phyloP scores from a whole-genome alignment of 495 filamentous ascomycete genomes.

The Neurospora sp. region DNA sequence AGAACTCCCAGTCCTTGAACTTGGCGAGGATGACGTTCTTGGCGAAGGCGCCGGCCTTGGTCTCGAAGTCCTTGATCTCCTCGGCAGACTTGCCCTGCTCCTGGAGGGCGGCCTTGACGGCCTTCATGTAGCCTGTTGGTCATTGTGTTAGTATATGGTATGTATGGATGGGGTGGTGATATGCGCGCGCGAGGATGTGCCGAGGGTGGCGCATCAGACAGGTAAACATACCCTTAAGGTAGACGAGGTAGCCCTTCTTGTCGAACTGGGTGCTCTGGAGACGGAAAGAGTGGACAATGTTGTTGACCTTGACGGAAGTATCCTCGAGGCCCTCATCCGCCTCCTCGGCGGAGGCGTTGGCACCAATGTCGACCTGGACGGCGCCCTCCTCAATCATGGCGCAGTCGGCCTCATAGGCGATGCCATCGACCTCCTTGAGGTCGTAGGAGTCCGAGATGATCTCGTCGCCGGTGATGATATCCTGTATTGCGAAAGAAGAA shows the following conservation, averaged over 20 bases:
- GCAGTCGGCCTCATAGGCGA: slow-evolving; percentile 84
- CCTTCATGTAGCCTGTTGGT: slow-evolving; percentile 75
- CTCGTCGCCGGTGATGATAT: slow-evolving; percentile 85
- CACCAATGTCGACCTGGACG: slow-evolving; percentile 79
- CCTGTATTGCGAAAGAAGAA: slow-evolving; percentile 40
- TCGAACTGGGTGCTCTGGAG: slow-evolving; percentile 67
- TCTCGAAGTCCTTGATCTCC: slow-evolving; percentile 68
- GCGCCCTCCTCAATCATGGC: slow-evolving; percentile 67
- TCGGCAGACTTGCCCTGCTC: slow-evolving; percentile 49
- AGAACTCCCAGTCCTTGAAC: slow-evolving; percentile 94
- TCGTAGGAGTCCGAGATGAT: slow-evolving; percentile 90
- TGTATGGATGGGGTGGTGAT: neutral
- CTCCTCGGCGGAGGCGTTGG: slow-evolving; percentile 94
- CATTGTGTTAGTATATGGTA: neutral
- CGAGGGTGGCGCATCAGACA: neutral
- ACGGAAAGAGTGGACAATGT: slow-evolving; percentile 88
- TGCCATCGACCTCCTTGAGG: slow-evolving; percentile 61
- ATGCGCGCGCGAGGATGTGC: neutral
- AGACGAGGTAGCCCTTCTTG: slow-evolving; percentile 69
- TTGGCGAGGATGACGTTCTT: slow-evolving; percentile 70
- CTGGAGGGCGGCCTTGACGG: slow-evolving; percentile 59
- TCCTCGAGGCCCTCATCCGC: slow-evolving; percentile 66
- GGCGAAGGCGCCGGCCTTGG: slow-evolving; percentile 53
- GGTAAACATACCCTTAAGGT: slow-evolving; percentile 61
- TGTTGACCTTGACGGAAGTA: slow-evolving; percentile 67